Conservation (phyloP, 805 yeast species). For the Ogataea naganishii region DNA sequence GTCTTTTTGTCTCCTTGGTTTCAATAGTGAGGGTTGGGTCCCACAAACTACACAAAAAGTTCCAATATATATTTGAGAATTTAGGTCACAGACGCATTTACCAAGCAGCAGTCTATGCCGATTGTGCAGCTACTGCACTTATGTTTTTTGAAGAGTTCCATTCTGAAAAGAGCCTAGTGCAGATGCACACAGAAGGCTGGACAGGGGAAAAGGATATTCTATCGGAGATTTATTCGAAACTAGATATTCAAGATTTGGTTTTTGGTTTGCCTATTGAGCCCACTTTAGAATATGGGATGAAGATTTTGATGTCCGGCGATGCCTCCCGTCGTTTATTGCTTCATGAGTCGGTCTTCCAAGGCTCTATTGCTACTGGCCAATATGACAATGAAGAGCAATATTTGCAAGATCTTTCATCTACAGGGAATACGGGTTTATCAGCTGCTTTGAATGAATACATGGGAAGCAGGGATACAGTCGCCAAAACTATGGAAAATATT, state of each 20-base stretch:
- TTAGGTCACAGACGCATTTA: conserved; percentile 23
- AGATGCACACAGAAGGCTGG: conserved; percentile 5
- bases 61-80: conserved; percentile 18
- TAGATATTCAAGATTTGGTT: conserved; percentile 56
- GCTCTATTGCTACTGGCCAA: no score
- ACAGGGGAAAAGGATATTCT: conserved; percentile 13
- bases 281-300: conserved; percentile 41
- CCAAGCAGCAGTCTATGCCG: conserved; percentile 23
- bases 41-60: conserved; percentile 18
- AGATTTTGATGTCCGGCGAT: no score
- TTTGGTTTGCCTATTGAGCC: conserved; percentile 58
- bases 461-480: conserved; percentile 1
- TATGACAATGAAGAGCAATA: no score
- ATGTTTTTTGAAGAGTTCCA: conserved; percentile 39
- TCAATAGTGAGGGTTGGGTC: conserved; percentile 33
- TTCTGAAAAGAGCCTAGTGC: conserved; percentile 6
- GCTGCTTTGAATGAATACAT: conserved; percentile 22
- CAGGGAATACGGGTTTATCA: no score
- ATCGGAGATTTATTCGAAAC: conserved; percentile 34
- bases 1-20: conserved; percentile 21
- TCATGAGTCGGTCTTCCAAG: no score
- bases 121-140: conserved; percentile 32
- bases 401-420: no score
- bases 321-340: no score
- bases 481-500: conserved; percentile 11